Evolutionary conservation across 2,329 filamentous ascomycete species (phyloP).

Genomic region (Dothiorella sarmentorum): DNA sequence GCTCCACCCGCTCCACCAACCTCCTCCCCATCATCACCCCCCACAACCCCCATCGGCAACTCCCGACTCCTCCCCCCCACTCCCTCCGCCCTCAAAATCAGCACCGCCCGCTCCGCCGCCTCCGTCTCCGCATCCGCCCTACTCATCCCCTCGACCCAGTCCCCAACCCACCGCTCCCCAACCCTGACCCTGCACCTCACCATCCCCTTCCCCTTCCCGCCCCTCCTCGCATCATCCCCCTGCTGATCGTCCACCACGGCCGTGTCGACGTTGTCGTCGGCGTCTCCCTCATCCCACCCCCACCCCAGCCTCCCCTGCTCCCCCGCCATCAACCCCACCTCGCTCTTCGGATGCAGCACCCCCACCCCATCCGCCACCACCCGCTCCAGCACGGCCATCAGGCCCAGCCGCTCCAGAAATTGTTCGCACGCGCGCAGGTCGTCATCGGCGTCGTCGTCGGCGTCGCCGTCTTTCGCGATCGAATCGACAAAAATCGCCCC

Average conservation of each 20-base stretch:
- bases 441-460: conserved; percentile 45
- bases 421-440: conserved; percentile 53
- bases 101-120: conserved; percentile 34
- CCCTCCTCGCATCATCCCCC: background rate
- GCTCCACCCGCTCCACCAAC: background rate
- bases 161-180: conserved; percentile 25
- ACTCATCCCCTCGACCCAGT: conserved; percentile 31
- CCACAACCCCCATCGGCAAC: background rate
- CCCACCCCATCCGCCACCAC: conserved; percentile 57
- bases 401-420: conserved; percentile 62
- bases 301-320: conserved; percentile 57
- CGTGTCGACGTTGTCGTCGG: background rate
- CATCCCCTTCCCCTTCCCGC: conserved; percentile 1
- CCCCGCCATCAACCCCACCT: conserved; percentile 59
- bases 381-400: conserved; percentile 61
- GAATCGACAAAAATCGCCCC: conserved; percentile 84
- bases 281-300: conserved; percentile 18
- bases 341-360: conserved; percentile 61
- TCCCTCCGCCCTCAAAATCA: background rate
- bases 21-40: background rate
- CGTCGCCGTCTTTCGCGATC: conserved; percentile 46
- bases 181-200: conserved; percentile 5
- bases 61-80: background rate
- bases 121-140: conserved; percentile 39
- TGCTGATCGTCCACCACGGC: background rate